Conservation (phyloP, 2,329 filamentous ascomycete genomes). For the Xylariales sp. region DNA sequence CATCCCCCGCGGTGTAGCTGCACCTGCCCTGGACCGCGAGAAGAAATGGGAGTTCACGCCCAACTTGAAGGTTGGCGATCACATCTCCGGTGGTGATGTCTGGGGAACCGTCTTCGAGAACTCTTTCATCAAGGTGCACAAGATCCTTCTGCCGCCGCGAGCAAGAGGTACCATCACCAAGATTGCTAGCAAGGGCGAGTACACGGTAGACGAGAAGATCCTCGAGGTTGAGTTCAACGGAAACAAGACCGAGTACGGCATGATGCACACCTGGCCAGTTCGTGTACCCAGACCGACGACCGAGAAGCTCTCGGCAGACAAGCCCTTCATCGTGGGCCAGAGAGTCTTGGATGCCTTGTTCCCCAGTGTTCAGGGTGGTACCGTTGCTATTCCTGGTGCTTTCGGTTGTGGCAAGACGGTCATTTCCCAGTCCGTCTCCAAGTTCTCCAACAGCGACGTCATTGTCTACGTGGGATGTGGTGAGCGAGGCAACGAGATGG, state of each 20-base stretch:
- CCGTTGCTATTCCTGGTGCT: conserved; percentile 94
- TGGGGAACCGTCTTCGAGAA: conserved; percentile 96
- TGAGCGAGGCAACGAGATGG: conserved; percentile 98
- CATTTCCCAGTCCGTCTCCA: conserved; percentile 96
- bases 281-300: conserved; percentile 88
- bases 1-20: conserved; percentile 88
- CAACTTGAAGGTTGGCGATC: conserved; percentile 87
- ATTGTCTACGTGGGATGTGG: conserved; percentile 93
- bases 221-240: conserved; percentile 96
- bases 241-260: conserved; percentile 86
- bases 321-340: conserved; percentile 94
- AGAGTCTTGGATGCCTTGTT: conserved; percentile 94
- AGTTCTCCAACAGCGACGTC: conserved; percentile 99
- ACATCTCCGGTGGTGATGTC: conserved; percentile 93
- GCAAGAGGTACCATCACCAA: conserved; percentile 88
- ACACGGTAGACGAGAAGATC: conserved; percentile 90
- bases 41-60: conserved; percentile 98
- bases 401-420: conserved; percentile 99
- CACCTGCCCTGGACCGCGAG: conserved; percentile 80
- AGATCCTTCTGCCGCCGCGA: conserved; percentile 84
- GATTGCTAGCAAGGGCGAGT: conserved; percentile 84
- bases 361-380: conserved; percentile 93
- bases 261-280: conserved; percentile 99
- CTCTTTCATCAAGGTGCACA: conserved; percentile 89
- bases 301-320: conserved; percentile 84